Conservation (phyloP, 257 asterid genomes). For the Ilex asprella region DNA sequence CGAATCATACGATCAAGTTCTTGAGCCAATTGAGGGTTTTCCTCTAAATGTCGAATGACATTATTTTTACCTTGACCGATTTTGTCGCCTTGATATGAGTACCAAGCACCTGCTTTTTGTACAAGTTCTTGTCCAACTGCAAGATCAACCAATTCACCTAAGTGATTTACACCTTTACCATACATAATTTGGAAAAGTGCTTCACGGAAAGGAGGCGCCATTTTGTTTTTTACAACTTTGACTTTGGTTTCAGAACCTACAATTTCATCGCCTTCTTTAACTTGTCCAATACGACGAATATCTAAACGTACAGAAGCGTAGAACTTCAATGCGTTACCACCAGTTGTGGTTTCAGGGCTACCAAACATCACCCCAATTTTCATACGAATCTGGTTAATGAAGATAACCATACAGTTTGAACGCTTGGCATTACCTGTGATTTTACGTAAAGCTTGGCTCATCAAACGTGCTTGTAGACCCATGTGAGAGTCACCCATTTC, state of each 20-base stretch:
- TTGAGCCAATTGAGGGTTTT: too few species aligned
- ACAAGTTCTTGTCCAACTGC: background rate
- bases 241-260: background rate
- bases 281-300: background rate
- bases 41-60: background rate
- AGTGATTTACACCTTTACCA: background rate
- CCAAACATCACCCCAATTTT: background rate
- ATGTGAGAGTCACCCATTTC: background rate
- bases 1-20: too few species aligned
- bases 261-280: background rate
- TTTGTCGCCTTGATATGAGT: background rate
- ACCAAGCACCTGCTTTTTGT: background rate
- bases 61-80: background rate
- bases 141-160: background rate
- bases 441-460: background rate
- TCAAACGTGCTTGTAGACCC: background rate
- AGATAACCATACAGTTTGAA: background rate
- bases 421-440: background rate
- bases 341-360: background rate
- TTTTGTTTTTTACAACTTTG: background rate
- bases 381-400: slow-evolving; percentile 1
- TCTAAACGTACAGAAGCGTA: background rate
- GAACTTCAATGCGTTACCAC: background rate
- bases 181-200: background rate
- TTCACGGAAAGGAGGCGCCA: background rate